Base-by-base conservation (phyloP, 306 rosid genomes). In the Prunus mira region DNA sequence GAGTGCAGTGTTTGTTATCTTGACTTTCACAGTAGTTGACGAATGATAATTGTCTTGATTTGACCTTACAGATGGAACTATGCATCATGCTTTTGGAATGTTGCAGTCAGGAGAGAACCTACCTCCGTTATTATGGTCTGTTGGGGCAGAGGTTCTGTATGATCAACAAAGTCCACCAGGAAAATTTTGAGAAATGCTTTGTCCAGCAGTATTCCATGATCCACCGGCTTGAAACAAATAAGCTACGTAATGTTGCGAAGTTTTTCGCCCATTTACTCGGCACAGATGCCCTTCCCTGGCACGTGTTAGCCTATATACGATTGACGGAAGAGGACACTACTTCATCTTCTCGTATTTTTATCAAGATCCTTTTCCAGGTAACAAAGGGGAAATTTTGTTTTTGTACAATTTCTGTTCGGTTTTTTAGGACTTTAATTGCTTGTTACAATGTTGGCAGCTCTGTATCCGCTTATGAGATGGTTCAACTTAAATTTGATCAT, bases 361-460 rank as follows among this genome's bases (percentile, higher is more conserved):
- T 93, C 43, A 93, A 93, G 89, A 89, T 93, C 76, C 93, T 93
- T 65, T 91, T 95, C 91, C 97, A 92, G 95, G 96, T 90, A 86
- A 58, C 28, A 3, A 28, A 50, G 50, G 32, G 2, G 22, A 61
- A 61, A 61, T 5, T 38, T 60, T 46, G 10, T 8, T 52, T 7
- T 51, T 41, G 12, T 41, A 12, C 45, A 25, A 38, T 50, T 25
- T 70, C 41, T 54, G 69, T 71, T 58, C 68, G 57, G 45, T 45
- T 43, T 62, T 46, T 30, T 62, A 10, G 43, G 52, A 61, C 50
- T n/a, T n/a, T 22, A 30, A 62, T 74, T 58, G 2, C 45, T 25
- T 58, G 57, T 60, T 58, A 65, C 6, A 64, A 6, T 34, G 25
- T 10, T 65, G 25, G 27, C 24, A 19, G 3, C 62, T 56, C 28